Evolutionary conservation across 306 rosid genomes (phyloP).

Genomic region (Styphnolobium japonicum): DNA sequence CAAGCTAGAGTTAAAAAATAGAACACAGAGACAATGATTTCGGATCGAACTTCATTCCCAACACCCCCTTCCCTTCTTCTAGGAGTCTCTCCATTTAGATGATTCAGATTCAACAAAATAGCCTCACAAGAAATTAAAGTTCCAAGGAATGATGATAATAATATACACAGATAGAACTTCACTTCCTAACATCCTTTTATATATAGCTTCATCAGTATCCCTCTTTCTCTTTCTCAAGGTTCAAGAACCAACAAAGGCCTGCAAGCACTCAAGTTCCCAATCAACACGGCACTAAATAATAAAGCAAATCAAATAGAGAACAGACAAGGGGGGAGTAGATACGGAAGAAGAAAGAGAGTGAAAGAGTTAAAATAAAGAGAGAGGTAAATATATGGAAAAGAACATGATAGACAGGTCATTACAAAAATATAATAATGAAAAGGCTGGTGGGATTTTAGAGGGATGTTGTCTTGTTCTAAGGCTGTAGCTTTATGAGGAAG

Average conservation of each 20-base stretch:
- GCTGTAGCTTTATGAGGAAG: neutral
- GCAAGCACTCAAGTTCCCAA: slow-evolving; percentile 33
- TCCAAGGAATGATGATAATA: neutral
- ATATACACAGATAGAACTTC: neutral
- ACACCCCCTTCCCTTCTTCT: slow-evolving; percentile 21
- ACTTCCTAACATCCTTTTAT: neutral
- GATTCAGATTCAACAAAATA: neutral
- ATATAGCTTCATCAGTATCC: neutral
- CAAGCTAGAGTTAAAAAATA: neutral
- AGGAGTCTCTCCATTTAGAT: neutral
- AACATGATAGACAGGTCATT: slow-evolving; percentile 40
- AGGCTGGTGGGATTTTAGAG: slow-evolving; percentile 30
- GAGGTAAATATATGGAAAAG: neutral
- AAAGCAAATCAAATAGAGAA: neutral
- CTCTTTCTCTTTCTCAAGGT: neutral
- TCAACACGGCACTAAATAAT: slow-evolving; percentile 12
- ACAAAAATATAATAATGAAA: slow-evolving; percentile 20
- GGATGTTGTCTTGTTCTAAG: slow-evolving; percentile 33
- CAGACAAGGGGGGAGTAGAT: neutral
- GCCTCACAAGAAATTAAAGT: neutral
- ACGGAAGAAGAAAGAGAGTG: neutral
- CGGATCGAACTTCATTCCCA: slow-evolving; percentile 28
- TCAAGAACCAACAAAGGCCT: slow-evolving; percentile 9
- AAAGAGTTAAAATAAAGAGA: neutral
- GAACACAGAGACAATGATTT: slow-evolving; percentile 28